Evolutionary conservation across 305 asterid genomes (phyloP).

Genomic region (Coffea humblotiana): DNA sequence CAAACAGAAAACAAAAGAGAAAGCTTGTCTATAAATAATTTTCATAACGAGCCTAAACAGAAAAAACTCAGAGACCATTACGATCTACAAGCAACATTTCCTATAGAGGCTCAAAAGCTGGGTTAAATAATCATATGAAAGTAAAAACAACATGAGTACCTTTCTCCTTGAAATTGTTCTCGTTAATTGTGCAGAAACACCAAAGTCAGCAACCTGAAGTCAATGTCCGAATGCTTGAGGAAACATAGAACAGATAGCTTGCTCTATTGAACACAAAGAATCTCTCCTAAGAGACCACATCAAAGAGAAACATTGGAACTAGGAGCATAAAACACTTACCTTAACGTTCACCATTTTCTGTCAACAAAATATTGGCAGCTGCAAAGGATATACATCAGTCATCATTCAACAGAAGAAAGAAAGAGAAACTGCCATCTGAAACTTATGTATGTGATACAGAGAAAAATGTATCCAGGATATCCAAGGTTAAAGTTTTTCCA

Average conservation of each 20-base stretch:
- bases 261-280: neutral
- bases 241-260: neutral
- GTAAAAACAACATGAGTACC: slow-evolving; percentile 40
- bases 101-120: neutral
- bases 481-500: no score
- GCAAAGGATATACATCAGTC: slow-evolving; percentile 22
- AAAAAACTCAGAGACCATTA: neutral
- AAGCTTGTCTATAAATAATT: neutral
- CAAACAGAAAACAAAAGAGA: neutral
- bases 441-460: no score
- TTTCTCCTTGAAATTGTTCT: slow-evolving; percentile 91
- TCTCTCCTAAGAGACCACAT: neutral
- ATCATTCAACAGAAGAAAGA: slow-evolving; percentile 6
- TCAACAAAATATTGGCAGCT: slow-evolving; percentile 89
- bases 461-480: no score
- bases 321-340: slow-evolving; percentile 41
- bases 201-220: slow-evolving; percentile 90
- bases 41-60: neutral
- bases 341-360: slow-evolving; percentile 96
- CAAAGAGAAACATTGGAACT: neutral
- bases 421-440: neutral
- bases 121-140: neutral
- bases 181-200: slow-evolving; percentile 96
- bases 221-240: no score
- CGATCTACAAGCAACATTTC: neutral